phyloP scores from a whole-genome alignment of 2,329 filamentous ascomycete genomes.

The Nemania sp. region DNA sequence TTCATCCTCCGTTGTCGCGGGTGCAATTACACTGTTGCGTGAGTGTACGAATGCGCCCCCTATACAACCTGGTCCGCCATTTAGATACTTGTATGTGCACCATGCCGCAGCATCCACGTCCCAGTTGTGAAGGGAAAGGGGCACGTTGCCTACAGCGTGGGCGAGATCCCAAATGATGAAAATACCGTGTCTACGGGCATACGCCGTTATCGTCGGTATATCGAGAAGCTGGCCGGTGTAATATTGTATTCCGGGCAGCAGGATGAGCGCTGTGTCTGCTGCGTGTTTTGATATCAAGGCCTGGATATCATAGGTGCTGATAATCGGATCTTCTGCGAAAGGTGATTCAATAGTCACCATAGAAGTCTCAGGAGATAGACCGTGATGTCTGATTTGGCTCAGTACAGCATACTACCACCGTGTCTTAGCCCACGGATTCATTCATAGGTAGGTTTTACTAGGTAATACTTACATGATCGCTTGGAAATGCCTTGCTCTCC shows the following conservation, averaged over 20 bases:
- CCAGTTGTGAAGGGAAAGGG: slow-evolving; percentile 79
- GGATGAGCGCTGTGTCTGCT: slow-evolving; percentile 73
- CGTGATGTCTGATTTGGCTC: slow-evolving; percentile 78
- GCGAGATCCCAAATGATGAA: slow-evolving; percentile 84
- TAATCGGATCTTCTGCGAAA: slow-evolving; percentile 60
- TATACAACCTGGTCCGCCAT: slow-evolving; percentile 79
- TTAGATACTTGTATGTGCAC: slow-evolving; percentile 89
- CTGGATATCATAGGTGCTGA: slow-evolving; percentile 76
- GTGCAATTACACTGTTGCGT: slow-evolving; percentile 63
- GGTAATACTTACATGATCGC: slow-evolving; percentile 73
- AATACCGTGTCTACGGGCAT: slow-evolving; percentile 75
- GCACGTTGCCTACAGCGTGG: slow-evolving; percentile 82
- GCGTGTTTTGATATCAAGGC: slow-evolving; percentile 75
- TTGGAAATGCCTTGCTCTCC: slow-evolving; percentile 84
- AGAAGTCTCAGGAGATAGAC: slow-evolving; percentile 70
- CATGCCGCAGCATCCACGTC: slow-evolving; percentile 82
- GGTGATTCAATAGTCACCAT: slow-evolving; percentile 75
- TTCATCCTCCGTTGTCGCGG: slow-evolving; percentile 49
- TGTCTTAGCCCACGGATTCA: slow-evolving; percentile 23
- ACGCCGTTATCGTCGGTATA: slow-evolving; percentile 76
- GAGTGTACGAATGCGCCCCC: slow-evolving; percentile 80
- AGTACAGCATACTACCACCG: slow-evolving; percentile 75
- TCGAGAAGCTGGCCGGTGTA: slow-evolving; percentile 85
- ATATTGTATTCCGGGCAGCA: slow-evolving; percentile 83
- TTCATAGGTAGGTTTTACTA: slow-evolving; percentile 8